Evolutionary conservation across 1,284 basidiomycete genomes (phyloP).

Genomic region (Trametes hirsuta): DNA sequence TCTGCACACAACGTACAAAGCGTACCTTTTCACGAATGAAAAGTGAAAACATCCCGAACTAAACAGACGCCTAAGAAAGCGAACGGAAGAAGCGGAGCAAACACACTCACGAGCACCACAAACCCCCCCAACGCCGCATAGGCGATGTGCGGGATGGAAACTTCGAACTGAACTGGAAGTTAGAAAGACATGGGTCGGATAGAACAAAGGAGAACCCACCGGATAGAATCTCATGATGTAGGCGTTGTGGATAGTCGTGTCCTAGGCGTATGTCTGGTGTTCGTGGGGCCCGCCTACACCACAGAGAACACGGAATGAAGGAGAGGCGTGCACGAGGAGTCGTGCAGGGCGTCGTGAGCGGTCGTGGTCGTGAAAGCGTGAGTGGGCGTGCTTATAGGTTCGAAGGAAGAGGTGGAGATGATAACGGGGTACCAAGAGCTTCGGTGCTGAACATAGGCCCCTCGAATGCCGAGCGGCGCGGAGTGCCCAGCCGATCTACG

Average conservation of each 20-base stretch:
- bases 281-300: conserved; percentile 4
- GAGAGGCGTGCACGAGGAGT: conserved; percentile 5
- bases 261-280: conserved; percentile 9
- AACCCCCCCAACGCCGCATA: conserved; percentile 89
- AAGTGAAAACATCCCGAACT: conserved; percentile 96
- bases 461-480: conserved; percentile 27
- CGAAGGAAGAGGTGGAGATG: conserved; percentile 18
- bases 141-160: conserved; percentile 71
- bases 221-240: conserved; percentile 30
- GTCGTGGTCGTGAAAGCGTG: conserved; percentile 16
- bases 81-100: conserved; percentile 54
- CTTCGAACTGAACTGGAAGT: conserved; percentile 55
- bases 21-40: conserved; percentile 87
- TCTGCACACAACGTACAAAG: neutral
- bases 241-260: conserved; percentile 10
- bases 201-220: conserved; percentile 14
- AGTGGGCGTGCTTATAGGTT: neutral
- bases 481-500: conserved; percentile 25
- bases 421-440: conserved; percentile 25
- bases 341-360: conserved; percentile 15
- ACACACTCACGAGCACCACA: conserved; percentile 67
- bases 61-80: conserved; percentile 9
- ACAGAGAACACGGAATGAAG: conserved; percentile 1
- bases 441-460: conserved; percentile 17
- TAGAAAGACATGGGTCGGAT: neutral